A percentile compares a stretch with the other conserved stretches of the same genome.
Conservation (phyloP, 2,329 filamentous ascomycete species). For the Pezicula neosporulosa region DNA sequence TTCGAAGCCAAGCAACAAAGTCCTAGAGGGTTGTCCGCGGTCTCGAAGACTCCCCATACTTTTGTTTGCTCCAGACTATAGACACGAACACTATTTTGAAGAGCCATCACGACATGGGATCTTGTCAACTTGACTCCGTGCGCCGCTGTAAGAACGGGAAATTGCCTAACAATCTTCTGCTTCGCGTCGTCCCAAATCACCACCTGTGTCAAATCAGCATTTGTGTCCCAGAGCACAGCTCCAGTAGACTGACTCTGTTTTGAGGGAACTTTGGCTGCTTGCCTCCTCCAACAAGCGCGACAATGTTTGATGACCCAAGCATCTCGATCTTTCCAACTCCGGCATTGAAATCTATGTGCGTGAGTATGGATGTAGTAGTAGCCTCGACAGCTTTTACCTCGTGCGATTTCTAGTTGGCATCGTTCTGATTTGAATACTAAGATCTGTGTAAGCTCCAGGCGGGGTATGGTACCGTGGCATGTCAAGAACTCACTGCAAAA, state of each 20-base stretch:
- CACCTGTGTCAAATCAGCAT: constrained; percentile 42
- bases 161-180: constrained; percentile 67
- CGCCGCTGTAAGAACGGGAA: constrained; percentile 78
- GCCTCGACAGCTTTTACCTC: constrained; percentile 37
- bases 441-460: neutral
- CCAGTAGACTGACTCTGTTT: constrained; percentile 61
- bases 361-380: constrained; percentile 9
- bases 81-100: constrained; percentile 78
- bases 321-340: constrained; percentile 82
- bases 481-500: constrained; percentile 65
- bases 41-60: constrained; percentile 75
- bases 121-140: constrained; percentile 75
- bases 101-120: constrained; percentile 73
- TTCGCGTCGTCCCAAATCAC: constrained; percentile 91
- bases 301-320: constrained; percentile 81
- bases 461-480: neutral
- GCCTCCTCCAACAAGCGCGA: constrained; percentile 87
- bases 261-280: constrained; percentile 80
- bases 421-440: constrained; percentile 71
- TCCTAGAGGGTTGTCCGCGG: constrained; percentile 78
- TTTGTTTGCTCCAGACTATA: constrained; percentile 75
- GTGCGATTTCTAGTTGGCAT: constrained; percentile 64
- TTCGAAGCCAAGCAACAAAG: constrained; percentile 74
- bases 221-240: neutral
- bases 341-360: constrained; percentile 66